Conservation (phyloP, 2,329 filamentous ascomycete species). For the Domatiomyces catenatus region DNA sequence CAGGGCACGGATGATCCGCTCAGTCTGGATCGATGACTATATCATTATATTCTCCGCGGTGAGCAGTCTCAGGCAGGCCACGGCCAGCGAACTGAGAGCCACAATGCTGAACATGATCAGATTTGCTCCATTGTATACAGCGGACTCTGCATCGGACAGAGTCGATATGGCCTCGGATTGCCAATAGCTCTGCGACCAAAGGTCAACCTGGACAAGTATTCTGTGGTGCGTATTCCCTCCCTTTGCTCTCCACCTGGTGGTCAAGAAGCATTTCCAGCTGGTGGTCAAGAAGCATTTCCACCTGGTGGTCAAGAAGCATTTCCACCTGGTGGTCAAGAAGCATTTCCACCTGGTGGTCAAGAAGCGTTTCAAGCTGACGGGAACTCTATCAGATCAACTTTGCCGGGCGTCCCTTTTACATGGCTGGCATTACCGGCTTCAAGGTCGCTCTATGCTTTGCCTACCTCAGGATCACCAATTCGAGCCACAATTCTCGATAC, state of each 20-base stretch:
- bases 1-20: conserved; percentile 31
- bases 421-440: conserved; percentile 41
- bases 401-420: conserved; percentile 39
- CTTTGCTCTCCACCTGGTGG: not conserved
- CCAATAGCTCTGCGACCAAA: conserved; percentile 30
- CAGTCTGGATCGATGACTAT: conserved; percentile 36
- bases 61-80: conserved; percentile 2
- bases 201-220: conserved; percentile 30
- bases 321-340: not conserved
- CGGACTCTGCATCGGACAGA: conserved; percentile 28
- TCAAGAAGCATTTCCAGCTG: not conserved
- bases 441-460: conserved; percentile 40
- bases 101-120: not conserved
- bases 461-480: conserved; percentile 37
- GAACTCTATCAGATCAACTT: conserved; percentile 30
- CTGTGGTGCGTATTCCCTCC: not conserved
- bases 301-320: not conserved
- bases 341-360: too few species aligned
- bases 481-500: conserved; percentile 33
- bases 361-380: not conserved
- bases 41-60: conserved; percentile 30
- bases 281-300: not conserved
- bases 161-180: conserved; percentile 38
- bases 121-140: not conserved
- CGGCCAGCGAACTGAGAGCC: not conserved